Percentiles rank a stretch among this genome's conserved stretches.
phyloP scores from a whole-genome alignment of 306 rosid species.

The Ochetophila trinervis region DNA sequence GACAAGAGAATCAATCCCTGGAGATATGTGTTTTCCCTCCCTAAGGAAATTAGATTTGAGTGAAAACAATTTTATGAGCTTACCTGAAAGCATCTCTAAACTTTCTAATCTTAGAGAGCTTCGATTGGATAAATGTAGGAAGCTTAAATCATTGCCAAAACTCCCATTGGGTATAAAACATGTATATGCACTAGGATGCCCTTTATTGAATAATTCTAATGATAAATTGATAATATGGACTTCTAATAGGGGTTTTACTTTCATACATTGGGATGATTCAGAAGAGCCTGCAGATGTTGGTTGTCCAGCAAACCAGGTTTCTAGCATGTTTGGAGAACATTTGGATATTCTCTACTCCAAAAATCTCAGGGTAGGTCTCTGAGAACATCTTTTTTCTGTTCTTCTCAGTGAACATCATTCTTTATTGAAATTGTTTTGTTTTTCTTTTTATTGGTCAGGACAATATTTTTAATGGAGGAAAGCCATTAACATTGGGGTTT shows the following conservation, averaged over 20 bases:
- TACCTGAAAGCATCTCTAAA: slow-evolving; percentile 8
- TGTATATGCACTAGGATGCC: slow-evolving; percentile 13
- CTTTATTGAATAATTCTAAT: slow-evolving; percentile 10
- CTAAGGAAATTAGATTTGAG: slow-evolving; percentile 8
- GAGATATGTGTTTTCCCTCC: no score
- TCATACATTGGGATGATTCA: background rate
- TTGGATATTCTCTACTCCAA: background rate
- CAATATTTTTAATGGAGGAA: background rate
- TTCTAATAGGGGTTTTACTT: background rate
- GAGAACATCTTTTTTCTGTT: no score
- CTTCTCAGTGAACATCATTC: no score
- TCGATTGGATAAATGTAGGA: slow-evolving; percentile 10
- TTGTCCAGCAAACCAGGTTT: background rate
- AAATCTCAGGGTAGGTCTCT: no score
- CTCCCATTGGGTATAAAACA: background rate
- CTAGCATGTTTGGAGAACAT: background rate
- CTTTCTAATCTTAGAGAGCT: slow-evolving; percentile 15
- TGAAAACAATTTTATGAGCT: slow-evolving; percentile 13
- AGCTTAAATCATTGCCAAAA: slow-evolving; percentile 22
- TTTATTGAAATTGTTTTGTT: background rate
- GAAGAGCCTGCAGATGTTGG: background rate
- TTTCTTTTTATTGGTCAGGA: background rate
- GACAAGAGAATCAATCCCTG: no score
- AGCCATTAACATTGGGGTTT: background rate
- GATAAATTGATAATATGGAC: background rate